These are phyloP conservation scores for Boletus rufocinnamomeus DNA, from an alignment of 768 basidiomycete genomes.

Conservation along the genomic window DNA sequence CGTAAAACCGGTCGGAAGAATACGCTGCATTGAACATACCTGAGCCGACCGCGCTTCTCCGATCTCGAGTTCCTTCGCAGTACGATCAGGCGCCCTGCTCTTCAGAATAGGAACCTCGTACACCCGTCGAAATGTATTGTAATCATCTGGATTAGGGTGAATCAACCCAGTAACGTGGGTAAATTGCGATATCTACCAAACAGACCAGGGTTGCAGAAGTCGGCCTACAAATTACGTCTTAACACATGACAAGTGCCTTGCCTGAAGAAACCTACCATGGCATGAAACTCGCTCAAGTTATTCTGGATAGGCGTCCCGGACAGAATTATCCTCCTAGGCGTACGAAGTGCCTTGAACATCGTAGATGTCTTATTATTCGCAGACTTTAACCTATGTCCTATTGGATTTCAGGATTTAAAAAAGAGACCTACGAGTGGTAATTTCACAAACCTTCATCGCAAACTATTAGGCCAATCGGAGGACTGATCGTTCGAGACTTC, in stretches of 20 bases:
- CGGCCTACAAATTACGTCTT: slow-evolving; percentile 50
- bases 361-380: slow-evolving; percentile 86
- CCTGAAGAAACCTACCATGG: slow-evolving; percentile 68
- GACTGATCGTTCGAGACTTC: slow-evolving; percentile 44
- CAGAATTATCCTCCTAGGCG: slow-evolving; percentile 79
- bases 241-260: background rate
- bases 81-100: slow-evolving; percentile 77
- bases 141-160: slow-evolving; percentile 55
- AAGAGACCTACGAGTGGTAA: background rate
- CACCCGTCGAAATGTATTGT: slow-evolving; percentile 71
- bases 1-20: slow-evolving; percentile 1
- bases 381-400: slow-evolving; percentile 91
- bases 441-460: slow-evolving; percentile 82
- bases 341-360: slow-evolving; percentile 79
- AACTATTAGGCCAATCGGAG: slow-evolving; percentile 89
- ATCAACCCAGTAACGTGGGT: background rate
- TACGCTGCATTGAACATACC: slow-evolving; percentile 41
- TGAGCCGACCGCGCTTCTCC: slow-evolving; percentile 80
- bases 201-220: slow-evolving; percentile 93
- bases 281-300: slow-evolving; percentile 91
- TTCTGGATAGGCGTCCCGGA: slow-evolving; percentile 99
- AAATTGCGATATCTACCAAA: slow-evolving; percentile 52
- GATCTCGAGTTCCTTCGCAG: slow-evolving; percentile 67
- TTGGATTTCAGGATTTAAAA: background rate
- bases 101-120: slow-evolving; percentile 89